phyloP scores from a whole-genome alignment of 352 stramenopile genomes.

The Globisporangium acanthophoron region DNA sequence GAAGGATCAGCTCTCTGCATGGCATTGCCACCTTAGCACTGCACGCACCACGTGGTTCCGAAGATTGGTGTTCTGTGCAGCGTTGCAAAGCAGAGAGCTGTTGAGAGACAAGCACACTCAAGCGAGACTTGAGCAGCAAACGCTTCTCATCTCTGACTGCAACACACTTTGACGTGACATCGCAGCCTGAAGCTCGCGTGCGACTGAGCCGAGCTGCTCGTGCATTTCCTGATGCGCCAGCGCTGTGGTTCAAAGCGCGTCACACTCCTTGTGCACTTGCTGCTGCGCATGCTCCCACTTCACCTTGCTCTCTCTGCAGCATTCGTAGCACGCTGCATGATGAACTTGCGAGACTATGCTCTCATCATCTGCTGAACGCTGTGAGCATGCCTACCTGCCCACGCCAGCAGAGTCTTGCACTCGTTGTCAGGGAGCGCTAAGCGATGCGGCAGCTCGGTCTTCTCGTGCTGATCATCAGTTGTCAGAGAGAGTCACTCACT shows the following conservation, averaged over 20 bases:
- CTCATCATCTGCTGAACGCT: not conserved
- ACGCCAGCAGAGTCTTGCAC: conserved; percentile 25
- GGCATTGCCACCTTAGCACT: not conserved
- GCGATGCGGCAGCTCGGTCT: conserved; percentile 21
- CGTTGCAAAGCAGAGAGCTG: not conserved
- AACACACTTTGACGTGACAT: conserved; percentile 14
- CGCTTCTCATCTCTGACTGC: conserved; percentile 18
- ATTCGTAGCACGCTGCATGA: conserved; percentile 2
- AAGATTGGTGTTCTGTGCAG: conserved; percentile 22
- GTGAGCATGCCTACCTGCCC: conserved; percentile 22
- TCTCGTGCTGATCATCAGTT: conserved; percentile 9
- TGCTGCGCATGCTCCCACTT: conserved; percentile 27
- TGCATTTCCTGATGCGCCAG: conserved; percentile 19
- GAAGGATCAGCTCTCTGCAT: no score
- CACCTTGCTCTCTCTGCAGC: conserved; percentile 34
- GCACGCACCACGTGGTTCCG: conserved; percentile 17
- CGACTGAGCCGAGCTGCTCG: conserved; percentile 14
- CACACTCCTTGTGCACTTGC: conserved; percentile 24
- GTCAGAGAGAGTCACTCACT: not conserved
- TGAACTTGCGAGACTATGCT: conserved; percentile 4
- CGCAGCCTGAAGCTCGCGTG: conserved; percentile 18
- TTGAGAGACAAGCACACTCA: not conserved
- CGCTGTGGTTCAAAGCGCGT: conserved; percentile 27
- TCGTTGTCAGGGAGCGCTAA: conserved; percentile 27
- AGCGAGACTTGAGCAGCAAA: not conserved